Percentiles rank a stretch among this genome's conserved stretches.
Evolutionary conservation across 768 basidiomycete species (phyloP).

Genomic region (Leucosporidium yakuticum): DNA sequence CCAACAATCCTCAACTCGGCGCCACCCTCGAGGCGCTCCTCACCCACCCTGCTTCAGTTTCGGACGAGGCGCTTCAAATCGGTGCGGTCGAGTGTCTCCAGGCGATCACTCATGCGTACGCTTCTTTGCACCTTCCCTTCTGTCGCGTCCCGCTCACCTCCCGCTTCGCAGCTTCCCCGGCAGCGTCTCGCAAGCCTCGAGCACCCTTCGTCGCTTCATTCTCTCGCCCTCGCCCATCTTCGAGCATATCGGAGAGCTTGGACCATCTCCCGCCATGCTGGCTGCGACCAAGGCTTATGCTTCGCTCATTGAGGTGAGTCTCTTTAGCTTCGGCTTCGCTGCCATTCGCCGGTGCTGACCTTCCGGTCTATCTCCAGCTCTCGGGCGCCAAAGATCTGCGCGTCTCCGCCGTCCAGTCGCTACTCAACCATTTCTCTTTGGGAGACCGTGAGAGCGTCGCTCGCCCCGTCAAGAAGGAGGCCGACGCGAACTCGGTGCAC

Average conservation of each 20-base stretch:
- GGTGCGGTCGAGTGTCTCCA: slow-evolving; percentile 80
- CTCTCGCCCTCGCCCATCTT: slow-evolving; percentile 82
- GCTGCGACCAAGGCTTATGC: slow-evolving; percentile 88
- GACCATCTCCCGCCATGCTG: slow-evolving; percentile 66
- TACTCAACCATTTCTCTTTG: slow-evolving; percentile 76
- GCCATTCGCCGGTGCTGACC: neutral
- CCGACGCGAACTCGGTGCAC: neutral
- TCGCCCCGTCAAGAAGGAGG: neutral
- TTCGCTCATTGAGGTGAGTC: slow-evolving; percentile 69
- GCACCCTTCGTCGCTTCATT: slow-evolving; percentile 76
- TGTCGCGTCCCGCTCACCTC: neutral
- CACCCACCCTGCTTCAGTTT: slow-evolving; percentile 72
- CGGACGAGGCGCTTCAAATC: slow-evolving; percentile 78
- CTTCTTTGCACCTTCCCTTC: slow-evolving; percentile 6
- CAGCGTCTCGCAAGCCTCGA: slow-evolving; percentile 65
- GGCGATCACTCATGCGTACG: slow-evolving; percentile 73
- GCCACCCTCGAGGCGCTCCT: slow-evolving; percentile 48
- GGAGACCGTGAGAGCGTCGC: neutral
- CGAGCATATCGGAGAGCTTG: slow-evolving; percentile 67
- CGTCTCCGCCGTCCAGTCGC: slow-evolving; percentile 93
- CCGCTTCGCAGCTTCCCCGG: slow-evolving; percentile 63
- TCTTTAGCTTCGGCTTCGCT: neutral
- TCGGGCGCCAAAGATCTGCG: slow-evolving; percentile 77
- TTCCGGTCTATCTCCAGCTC: neutral
- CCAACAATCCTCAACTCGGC: neutral